Evolutionary conservation across 768 basidiomycete species (phyloP), one percentile per base, ranked within the genome.

Genomic region (Galerina sulciceps): DNA sequence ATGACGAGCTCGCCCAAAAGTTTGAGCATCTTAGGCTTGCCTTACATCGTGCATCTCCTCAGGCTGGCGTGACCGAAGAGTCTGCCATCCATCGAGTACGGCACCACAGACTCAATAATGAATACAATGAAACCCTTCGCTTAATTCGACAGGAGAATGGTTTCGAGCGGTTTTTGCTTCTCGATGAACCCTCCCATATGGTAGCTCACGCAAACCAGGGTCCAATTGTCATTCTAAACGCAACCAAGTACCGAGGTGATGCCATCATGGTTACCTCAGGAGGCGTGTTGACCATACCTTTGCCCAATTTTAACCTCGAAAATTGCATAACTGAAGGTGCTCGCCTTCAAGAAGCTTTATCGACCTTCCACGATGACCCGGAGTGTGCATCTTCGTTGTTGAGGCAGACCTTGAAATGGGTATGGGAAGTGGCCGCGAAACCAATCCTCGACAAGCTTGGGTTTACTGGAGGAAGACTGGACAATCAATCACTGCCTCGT

Each of bases 381-480:
- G 34, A 50, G 3, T 40, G 52, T 15, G 55, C 61, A 15, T 43
- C 42, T 14, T 36, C 22, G n/a, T 23, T 37, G 10, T 57, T 61
- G n/a, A 37, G 53, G 10, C 9, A 8, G 4, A 35, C 36, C 6
- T 40, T 66, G 50, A 56, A 43, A 40, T 59, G 60, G 53, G 43
- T 66, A 10, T 64, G 65, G 65, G 51, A 64, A 13, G 57, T 43
- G 11, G 63, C 50, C 8, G 65, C 65, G 11, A 23, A 31, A n/a
- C 65, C 65, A 8, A 44, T 66, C 17, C 58, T 66, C 3, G 60
- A 61, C n/a, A 41, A 56, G 35, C 50, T 66, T 22, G 63, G 55
- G 15, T 45, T 58, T n/a, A 53, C 45, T 11, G 60, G 63, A 5
- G 18, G 38, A 13, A 50, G 10, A 51, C 34, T 6, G 6, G 36